Percentiles rank a stretch among this genome's conserved stretches.
phyloP scores from a whole-genome alignment of 495 filamentous ascomycete species.

The Xylaria bambusicola region DNA sequence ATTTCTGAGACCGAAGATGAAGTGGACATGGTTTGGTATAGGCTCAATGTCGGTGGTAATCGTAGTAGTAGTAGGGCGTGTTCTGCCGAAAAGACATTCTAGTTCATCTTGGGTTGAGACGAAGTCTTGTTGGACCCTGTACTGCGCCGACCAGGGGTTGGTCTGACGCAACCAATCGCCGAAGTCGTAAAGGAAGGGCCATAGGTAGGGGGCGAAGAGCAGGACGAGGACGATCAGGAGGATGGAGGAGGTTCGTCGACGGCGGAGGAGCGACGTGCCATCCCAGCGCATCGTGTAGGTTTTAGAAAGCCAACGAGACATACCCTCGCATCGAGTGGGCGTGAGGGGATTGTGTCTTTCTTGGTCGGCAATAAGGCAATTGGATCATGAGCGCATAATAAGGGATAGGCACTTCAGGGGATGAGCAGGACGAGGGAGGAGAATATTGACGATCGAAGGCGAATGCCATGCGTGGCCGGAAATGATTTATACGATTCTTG shows the following conservation, averaged over 20 bases:
- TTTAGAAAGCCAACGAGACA: constrained; percentile 10
- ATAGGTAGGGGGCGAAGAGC: constrained; percentile 27
- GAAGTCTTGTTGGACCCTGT: constrained; percentile 42
- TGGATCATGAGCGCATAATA: constrained; percentile 6
- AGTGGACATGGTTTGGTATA: constrained; percentile 51
- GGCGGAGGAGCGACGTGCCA: constrained; percentile 24
- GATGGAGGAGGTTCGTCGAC: constrained; percentile 24
- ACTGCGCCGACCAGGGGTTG: constrained; percentile 44
- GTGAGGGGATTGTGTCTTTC: neutral
- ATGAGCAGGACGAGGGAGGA: neutral
- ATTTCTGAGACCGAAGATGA: constrained; percentile 47
- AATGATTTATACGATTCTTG: neutral
- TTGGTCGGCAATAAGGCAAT: constrained; percentile 4
- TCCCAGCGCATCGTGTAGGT: constrained; percentile 1
- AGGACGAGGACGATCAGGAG: constrained; percentile 28
- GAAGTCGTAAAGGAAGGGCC: constrained; percentile 34
- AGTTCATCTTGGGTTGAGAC: constrained; percentile 38
- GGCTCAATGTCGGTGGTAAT: constrained; percentile 27
- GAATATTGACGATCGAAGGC: neutral
- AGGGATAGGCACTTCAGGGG: neutral
- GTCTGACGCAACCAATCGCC: constrained; percentile 43
- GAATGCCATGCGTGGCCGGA: neutral
- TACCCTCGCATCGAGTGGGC: neutral
- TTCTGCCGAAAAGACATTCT: constrained; percentile 39
- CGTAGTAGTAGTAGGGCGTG: constrained; percentile 19